These are phyloP conservation scores for Terana coerulea DNA, from an alignment of 768 basidiomycete genomes.

Conservation along the genomic window DNA sequence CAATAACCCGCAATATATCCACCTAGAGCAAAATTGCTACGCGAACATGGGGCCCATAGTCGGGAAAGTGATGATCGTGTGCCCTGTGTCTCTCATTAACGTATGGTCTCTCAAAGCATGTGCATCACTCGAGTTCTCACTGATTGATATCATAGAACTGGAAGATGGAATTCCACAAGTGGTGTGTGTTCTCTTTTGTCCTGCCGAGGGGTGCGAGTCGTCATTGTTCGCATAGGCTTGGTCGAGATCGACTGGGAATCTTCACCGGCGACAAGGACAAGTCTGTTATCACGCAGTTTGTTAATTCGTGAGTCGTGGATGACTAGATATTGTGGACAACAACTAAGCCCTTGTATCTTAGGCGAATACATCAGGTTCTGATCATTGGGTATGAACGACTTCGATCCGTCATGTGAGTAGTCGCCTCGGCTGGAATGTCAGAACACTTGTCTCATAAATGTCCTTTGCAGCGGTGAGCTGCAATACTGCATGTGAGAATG, in stretches of 20 bases:
- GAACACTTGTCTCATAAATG: not conserved
- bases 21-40: constrained; percentile 80
- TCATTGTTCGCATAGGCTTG: constrained; percentile 44
- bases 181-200: constrained; percentile 49
- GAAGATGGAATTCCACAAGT: constrained; percentile 94
- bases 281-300: constrained; percentile 60
- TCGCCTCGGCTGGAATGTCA: not conserved
- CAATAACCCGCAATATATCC: not conserved
- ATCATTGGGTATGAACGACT: constrained; percentile 95
- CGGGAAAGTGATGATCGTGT: constrained; percentile 87
- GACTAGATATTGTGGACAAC: not conserved
- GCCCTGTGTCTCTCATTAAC: constrained; percentile 86
- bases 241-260: constrained; percentile 52
- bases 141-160: constrained; percentile 64
- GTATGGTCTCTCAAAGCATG: constrained; percentile 36
- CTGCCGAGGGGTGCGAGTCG: no score
- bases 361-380: constrained; percentile 77
- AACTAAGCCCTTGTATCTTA: constrained; percentile 23
- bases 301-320: constrained; percentile 54
- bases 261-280: constrained; percentile 60
- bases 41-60: constrained; percentile 49
- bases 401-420: constrained; percentile 71
- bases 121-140: not conserved
- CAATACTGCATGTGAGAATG: constrained; percentile 57
- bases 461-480: constrained; percentile 44